Base-by-base conservation (phyloP, 192 early-diverging fungal genomes). In the Glomus cerebriforme region DNA sequence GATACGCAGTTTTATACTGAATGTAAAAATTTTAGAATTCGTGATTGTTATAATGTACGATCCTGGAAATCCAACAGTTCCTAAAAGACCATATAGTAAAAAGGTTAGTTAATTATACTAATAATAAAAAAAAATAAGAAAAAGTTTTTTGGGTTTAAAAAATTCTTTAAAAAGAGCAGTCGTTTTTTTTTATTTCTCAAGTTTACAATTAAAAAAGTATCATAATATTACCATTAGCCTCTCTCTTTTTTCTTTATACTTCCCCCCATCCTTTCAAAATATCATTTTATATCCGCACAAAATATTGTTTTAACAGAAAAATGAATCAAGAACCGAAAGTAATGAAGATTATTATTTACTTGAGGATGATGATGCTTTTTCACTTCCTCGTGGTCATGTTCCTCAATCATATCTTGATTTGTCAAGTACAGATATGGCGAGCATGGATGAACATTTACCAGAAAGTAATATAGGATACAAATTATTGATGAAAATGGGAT, bases 401-500 rank as follows among this genome's bases (percentile, higher is more conserved):
- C 75, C 75, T 31, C 60, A 64, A 47, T 63, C 63, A 47, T 77
- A 77, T 66, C 63, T 77, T 45, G 75, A 77, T 66, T 32, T 54
- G 17, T 67, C 75, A 35, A 77, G 27, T 26, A 77, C 64, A 12
- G 80, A 81, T 10, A 84, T 82, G 31, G 83, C 86, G 7, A 83
- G 83, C 24, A 91, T 93, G 91, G 86, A 88, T 47, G 82, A 73
- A 8, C 92, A 87, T 43, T 86, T 93, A 7, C 88, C 91, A 37
- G 82, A 73, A 22, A 74, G 77, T 39, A 95, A 95, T 78, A 75
- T 87, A 7, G 93, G 93, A 6, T 95, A 89, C 79, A 66, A 83
- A 45, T 80, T 95, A n/a, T 75, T 93, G 26, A 80, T 87, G 62
- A 91, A 91, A 77, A 91, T 94, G 89, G 93, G 93, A 0, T 94